Evolutionary conservation across 2,329 filamentous ascomycete genomes (phyloP).

Genomic region (Calonectria pteridis): DNA sequence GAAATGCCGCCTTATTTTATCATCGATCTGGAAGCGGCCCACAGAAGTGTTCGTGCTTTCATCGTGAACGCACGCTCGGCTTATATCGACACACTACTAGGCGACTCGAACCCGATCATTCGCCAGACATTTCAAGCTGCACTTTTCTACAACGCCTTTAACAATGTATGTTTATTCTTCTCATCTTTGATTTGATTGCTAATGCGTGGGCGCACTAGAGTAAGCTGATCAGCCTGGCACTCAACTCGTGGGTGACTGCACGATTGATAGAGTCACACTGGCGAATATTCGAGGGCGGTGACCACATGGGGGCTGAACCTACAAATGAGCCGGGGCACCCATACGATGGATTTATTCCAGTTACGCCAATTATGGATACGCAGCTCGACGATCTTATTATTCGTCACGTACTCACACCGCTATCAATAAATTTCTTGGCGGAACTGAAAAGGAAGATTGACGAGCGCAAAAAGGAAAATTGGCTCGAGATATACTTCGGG

Average conservation of each 20-base stretch:
- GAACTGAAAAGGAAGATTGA: not conserved
- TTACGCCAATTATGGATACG: not conserved
- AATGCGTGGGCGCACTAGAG: not conserved
- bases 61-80: not conserved
- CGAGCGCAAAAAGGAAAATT: not conserved
- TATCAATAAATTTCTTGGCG: not conserved
- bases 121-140: not conserved
- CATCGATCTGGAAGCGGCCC: not conserved
- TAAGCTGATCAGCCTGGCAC: not conserved
- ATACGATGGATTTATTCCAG: not conserved
- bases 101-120: not conserved
- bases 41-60: not conserved
- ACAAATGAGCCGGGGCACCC: not conserved
- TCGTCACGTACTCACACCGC: not conserved
- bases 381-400: not conserved
- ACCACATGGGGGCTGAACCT: not conserved
- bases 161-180: not conserved
- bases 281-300: not conserved
- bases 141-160: not conserved
- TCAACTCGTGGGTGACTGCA: not conserved
- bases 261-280: not conserved
- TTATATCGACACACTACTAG: not conserved
- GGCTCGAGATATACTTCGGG: not conserved
- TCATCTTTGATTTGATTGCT: not conserved
- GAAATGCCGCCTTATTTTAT: not conserved